phyloP scores from a whole-genome alignment of 2,329 filamentous ascomycete species.

The Chaetomium sp. region DNA sequence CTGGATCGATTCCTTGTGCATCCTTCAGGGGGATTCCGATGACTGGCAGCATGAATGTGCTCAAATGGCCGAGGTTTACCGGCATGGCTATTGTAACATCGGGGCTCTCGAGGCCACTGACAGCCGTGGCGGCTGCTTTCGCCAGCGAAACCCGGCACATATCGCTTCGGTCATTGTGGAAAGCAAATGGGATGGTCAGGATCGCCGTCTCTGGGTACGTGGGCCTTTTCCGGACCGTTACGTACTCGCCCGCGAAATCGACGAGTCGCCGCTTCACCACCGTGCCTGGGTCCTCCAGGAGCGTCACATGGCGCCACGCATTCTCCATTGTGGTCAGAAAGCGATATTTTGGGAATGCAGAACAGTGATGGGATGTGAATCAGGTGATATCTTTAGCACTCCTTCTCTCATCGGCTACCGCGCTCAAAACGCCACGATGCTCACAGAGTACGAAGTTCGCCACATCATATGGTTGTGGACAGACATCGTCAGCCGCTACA shows the following conservation, averaged over 20 bases:
- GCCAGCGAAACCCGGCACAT: not conserved
- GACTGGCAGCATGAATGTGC: conserved; percentile 5
- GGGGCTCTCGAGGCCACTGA: not conserved
- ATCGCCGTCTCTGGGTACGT: not conserved
- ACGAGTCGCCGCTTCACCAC: not conserved
- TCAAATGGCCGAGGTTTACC: conserved; percentile 7
- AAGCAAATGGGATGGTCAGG: not conserved
- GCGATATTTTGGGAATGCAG: not conserved
- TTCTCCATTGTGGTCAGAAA: not conserved
- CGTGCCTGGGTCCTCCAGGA: not conserved
- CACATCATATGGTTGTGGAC: not conserved
- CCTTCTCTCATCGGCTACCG: not conserved
- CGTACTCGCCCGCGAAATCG: not conserved
- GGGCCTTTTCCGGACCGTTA: not conserved
- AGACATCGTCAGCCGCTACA: not conserved
- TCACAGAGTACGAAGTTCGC: not conserved
- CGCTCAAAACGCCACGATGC: not conserved
- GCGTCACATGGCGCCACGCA: not conserved
- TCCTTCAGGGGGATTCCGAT: not conserved
- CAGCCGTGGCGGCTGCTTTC: conserved; percentile 3
- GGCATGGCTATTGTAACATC: not conserved
- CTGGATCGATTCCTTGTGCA: conserved; percentile 1
- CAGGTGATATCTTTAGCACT: not conserved
- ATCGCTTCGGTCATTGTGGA: not conserved
- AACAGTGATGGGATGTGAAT: not conserved